phyloP scores from a whole-genome alignment of 257 asterid species.

The Nicotiana knightiana region DNA sequence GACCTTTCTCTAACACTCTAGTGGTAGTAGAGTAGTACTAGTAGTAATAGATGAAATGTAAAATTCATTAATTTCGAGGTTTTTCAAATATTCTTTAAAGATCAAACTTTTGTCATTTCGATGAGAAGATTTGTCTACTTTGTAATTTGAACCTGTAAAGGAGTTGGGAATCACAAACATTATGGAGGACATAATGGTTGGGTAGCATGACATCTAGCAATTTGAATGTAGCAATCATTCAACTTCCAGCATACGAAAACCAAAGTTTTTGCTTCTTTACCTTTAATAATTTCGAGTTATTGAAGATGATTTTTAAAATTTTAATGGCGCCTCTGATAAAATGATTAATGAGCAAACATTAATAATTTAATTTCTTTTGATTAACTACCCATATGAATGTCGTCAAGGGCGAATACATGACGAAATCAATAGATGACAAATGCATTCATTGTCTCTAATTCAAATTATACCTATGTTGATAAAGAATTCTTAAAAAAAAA shows the following conservation, averaged over 20 bases:
- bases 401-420: background rate
- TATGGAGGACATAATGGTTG: background rate
- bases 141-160: conserved; percentile 2
- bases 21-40: background rate
- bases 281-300: background rate
- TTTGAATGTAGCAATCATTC: background rate
- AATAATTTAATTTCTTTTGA: background rate
- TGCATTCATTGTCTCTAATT: background rate
- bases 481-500: background rate
- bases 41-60: background rate
- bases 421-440: background rate
- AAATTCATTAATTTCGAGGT: background rate
- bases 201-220: background rate
- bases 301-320: background rate
- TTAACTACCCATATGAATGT: background rate
- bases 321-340: background rate
- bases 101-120: background rate
- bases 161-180: background rate
- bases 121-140: background rate
- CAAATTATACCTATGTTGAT: background rate
- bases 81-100: background rate
- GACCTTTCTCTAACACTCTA: background rate
- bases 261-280: background rate
- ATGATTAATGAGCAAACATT: background rate
- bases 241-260: background rate